Evolutionary conservation across 2,329 filamentous ascomycete species (phyloP), one percentile per base, ranked within the genome.

Genomic region (Sarocladiaceae sp.): DNA sequence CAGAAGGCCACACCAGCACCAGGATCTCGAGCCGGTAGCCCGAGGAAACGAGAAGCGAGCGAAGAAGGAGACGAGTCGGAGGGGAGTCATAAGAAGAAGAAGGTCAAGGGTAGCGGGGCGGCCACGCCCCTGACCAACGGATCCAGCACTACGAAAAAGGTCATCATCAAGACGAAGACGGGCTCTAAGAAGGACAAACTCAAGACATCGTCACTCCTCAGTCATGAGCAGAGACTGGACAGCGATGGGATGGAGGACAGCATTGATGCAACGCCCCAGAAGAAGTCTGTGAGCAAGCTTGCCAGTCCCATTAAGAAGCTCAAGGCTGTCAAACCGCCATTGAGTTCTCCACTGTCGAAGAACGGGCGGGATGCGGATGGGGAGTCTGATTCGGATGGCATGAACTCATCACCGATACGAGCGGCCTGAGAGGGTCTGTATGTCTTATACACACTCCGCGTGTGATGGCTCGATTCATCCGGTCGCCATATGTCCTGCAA

Each of bases 1-100:
- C 78, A 81, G 54, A 81, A 80, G 55, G 76, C 74, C 29, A 83
- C 80, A 2, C 79, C 80, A 2, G 62, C 65, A 13, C 73, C 78
- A 2, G 69, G 66, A 6, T 79, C 74, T 11, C 67, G 74, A 43
- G 74, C 70, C 16, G 61, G 62, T 19, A 80, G 75, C 50, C 76
- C 76, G 4, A 70, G 72, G 53, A 80, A 80, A 58, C 70, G 76
- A 19, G 76, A 78, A 44, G 70, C 65, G 33, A 75, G 76, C 48
- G 72, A 76, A 40, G 75, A 79, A 20, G 74, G 75, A 34, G 73
- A 69, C 21, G 72, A 74, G 20, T 70, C 72, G 13, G 73, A 76
- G 47, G 62, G 67, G 23, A 64, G 60, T 45, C 69, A 65, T 31
- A 35, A 53, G 61, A 78, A 76, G 65, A 80, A 79, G 66, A 76